Percentiles rank a stretch among this genome's conserved stretches.
These are phyloP conservation scores for Biscogniauxia marginata DNA, from an alignment of 2,329 filamentous ascomycete genomes.

Conservation along the genomic window DNA sequence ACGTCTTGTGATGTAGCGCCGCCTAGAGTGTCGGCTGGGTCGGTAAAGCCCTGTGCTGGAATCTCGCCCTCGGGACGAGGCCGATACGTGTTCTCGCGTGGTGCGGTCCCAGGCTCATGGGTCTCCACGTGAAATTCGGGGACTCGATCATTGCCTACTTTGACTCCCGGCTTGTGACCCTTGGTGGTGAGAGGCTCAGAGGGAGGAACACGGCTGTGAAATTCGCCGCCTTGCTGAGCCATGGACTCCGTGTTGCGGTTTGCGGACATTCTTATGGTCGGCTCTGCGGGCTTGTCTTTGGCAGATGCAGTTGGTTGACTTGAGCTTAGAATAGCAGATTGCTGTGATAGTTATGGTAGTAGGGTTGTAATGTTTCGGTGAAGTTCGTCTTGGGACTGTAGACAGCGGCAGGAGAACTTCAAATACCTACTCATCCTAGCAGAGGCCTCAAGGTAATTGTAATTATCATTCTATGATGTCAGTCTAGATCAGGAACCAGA, in stretches of 20 bases:
- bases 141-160: slow-evolving; percentile 55
- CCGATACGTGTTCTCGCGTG: slow-evolving; percentile 40
- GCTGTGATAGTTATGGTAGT: no score
- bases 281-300: background rate
- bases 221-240: slow-evolving; percentile 54
- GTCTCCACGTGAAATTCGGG: slow-evolving; percentile 65
- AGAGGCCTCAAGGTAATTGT: background rate
- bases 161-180: slow-evolving; percentile 61
- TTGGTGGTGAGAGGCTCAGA: slow-evolving; percentile 52
- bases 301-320: background rate
- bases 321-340: no score
- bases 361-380: no score
- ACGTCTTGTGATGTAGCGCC: slow-evolving; percentile 47
- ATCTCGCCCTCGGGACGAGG: slow-evolving; percentile 38
- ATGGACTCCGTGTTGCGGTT: slow-evolving; percentile 50
- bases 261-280: slow-evolving; percentile 22
- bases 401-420: background rate
- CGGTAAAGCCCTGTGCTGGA: slow-evolving; percentile 34
- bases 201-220: slow-evolving; percentile 49
- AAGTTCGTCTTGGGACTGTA: background rate
- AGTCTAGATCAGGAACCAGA: slow-evolving; percentile 4
- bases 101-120: slow-evolving; percentile 62
- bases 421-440: background rate
- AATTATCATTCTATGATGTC: slow-evolving; percentile 18
- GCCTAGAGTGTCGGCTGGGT: slow-evolving; percentile 38